These are phyloP conservation scores for Paspalum notatum DNA, from an alignment of 176 grass and related monocot genomes.

Conservation along the genomic window DNA sequence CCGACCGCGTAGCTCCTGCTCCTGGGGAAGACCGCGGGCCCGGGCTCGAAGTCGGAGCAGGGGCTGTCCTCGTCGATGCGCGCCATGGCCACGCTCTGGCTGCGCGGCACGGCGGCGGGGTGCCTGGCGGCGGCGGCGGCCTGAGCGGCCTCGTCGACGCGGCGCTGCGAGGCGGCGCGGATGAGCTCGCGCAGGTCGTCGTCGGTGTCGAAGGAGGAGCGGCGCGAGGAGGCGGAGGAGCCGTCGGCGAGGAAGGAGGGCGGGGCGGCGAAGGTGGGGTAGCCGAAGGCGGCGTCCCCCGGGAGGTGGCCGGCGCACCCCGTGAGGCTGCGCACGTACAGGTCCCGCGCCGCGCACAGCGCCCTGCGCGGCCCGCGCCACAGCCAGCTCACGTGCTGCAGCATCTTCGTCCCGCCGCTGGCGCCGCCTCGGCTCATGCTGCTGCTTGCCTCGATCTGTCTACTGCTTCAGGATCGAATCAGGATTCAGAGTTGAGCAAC, in stretches of 20 bases:
- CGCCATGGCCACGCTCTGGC: slow-evolving; percentile 67
- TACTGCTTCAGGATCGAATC: too few relatives aligned
- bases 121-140: neutral
- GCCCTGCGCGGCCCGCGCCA: slow-evolving; percentile 46
- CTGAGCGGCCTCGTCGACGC: slow-evolving; percentile 1
- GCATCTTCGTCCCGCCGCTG: neutral
- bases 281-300: slow-evolving; percentile 39
- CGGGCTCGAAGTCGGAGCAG: slow-evolving; percentile 27
- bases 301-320: slow-evolving; percentile 56
- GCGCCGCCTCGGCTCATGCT: slow-evolving; percentile 30
- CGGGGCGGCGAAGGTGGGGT: slow-evolving; percentile 30
- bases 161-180: slow-evolving; percentile 64
- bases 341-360: slow-evolving; percentile 59
- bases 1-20: slow-evolving; percentile 48
- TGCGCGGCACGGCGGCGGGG: slow-evolving; percentile 32
- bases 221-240: slow-evolving; percentile 31
- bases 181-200: slow-evolving; percentile 74
- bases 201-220: slow-evolving; percentile 16
- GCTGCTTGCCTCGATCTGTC: too few relatives aligned
- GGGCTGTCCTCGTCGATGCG: slow-evolving; percentile 81
- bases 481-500: too few relatives aligned
- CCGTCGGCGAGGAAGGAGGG: neutral
- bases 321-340: slow-evolving; percentile 63
- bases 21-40: slow-evolving; percentile 34
- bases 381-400: slow-evolving; percentile 28